These are phyloP conservation scores for Rubia yunnanensis DNA, from an alignment of 257 asterid genomes.

Conservation along the genomic window DNA sequence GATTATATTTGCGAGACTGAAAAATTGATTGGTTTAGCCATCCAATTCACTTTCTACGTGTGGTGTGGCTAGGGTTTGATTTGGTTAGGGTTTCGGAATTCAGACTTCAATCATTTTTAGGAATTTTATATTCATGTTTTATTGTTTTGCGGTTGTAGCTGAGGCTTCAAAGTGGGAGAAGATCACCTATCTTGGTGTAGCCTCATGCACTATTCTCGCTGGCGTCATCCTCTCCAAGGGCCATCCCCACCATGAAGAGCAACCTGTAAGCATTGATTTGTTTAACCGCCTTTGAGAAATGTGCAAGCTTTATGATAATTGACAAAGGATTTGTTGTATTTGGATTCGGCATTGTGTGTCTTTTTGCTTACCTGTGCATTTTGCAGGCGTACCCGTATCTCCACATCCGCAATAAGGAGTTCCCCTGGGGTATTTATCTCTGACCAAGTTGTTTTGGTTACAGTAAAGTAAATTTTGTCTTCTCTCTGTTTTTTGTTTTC, in stretches of 20 bases:
- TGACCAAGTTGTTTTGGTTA: not conserved
- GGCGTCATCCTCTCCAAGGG: constrained; percentile 56
- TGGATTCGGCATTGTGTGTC: not conserved
- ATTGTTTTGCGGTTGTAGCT: constrained; percentile 23
- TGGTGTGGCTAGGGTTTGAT: constrained; percentile 1
- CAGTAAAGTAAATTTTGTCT: not conserved
- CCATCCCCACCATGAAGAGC: constrained; percentile 59
- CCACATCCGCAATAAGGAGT: constrained; percentile 80
- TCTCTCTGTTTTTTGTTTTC: not conserved
- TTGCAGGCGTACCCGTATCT: constrained; percentile 63
- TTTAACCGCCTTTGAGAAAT: not conserved
- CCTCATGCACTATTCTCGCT: constrained; percentile 40
- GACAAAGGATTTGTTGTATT: not conserved
- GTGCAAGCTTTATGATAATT: not conserved
- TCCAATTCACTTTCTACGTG: not conserved
- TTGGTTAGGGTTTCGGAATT: not conserved
- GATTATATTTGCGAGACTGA: not conserved
- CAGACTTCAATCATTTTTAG: not conserved
- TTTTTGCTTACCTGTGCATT: not conserved
- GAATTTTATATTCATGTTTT: not conserved
- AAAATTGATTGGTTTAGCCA: not conserved
- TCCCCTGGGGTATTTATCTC: constrained; percentile 67
- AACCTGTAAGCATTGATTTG: constrained; percentile 50
- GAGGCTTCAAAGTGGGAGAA: constrained; percentile 94
- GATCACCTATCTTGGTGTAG: constrained; percentile 49